Percentiles rank a stretch among this genome's conserved stretches.
Conservation (phyloP, 139 green algal species). For the Chlamydomonas applanata region DNA sequence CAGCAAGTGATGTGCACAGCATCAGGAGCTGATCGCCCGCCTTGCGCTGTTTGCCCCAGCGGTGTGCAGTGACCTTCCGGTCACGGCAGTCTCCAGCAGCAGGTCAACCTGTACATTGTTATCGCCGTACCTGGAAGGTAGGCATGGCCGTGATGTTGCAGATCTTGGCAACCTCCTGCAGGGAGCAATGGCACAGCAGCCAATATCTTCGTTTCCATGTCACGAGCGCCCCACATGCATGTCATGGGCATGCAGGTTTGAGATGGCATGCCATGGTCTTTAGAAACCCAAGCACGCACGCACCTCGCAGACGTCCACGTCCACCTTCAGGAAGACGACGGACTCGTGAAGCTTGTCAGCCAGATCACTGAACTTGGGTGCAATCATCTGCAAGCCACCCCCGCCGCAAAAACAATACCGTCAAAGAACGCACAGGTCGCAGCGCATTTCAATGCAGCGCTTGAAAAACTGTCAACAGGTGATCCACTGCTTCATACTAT, state of each 20-base stretch:
- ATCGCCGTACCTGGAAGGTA: conserved; percentile 66
- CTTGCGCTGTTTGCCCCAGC: too few species aligned
- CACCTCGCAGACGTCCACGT: conserved; percentile 69
- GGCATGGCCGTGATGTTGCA: conserved; percentile 79
- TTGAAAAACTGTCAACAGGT: too few species aligned
- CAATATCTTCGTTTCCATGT: not conserved
- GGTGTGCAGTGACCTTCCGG: too few species aligned
- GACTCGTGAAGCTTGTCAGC: conserved; percentile 22
- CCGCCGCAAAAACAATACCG: not conserved
- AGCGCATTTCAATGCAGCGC: too few species aligned
- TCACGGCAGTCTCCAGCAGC: not conserved
- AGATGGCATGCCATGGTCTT: not conserved
- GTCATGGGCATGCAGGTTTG: not conserved
- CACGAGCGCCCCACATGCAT: not conserved
- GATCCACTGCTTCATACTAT: too few species aligned
- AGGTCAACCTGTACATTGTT: not conserved
- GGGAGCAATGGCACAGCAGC: not conserved
- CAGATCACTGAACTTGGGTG: conserved; percentile 68
- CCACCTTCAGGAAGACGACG: conserved; percentile 76
- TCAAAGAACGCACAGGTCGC: not conserved
- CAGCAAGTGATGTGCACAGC: not conserved
- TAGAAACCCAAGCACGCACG: not conserved
- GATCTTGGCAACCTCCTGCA: conserved; percentile 54
- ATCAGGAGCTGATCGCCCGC: too few species aligned
- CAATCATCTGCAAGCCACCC: conserved; percentile 48